Base-by-base conservation (phyloP, 371 early-diverging fungal genomes). In the Mucor lusitanicus region DNA sequence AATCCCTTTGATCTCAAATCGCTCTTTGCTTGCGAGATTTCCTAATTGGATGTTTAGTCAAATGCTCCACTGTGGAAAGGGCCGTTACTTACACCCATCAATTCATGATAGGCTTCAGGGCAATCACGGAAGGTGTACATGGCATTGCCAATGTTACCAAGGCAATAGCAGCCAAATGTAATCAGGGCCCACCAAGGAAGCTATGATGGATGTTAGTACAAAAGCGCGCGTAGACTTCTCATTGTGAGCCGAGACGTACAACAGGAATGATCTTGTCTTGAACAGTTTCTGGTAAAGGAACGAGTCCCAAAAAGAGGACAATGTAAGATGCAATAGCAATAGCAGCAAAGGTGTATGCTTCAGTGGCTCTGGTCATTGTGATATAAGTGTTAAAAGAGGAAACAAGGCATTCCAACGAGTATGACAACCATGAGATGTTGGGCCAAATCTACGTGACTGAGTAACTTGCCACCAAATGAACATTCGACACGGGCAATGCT, bases 111-210 rank as follows among this genome's bases (percentile, higher is more conserved):
- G 9, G 95, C 97, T 57, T 91, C 94, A 54, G 95, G 94, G 77
- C 95, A 95, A 69, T 96, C 95, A 33, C 94, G 88, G 82, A 96
- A 96, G 3, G 89, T 93, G 71, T 91, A 75, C 65, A 96, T 84
- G 56, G 91, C 90, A 65, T 87, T 94, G 19, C 97, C 97, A 65
- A 96, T 87, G 71, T 88, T 90, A 27, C 87, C 88, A 19, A 96
- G 88, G 37, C 92, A 90, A 74, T 95, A 95, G 27, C 94, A 85
- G 4, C 95, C 95, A 72, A 95, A 92, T 0, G 89, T 75, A 56
- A 95, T 91, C 33, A 95, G 73, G 6, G 76, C 80, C 90, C 93
- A 91, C 80, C 94, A 91, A 23, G 97, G 97, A 55, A 96, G 75
- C 91, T 93, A 76, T 28, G 40, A 15, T 19, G 28, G 7, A 25